Percentiles rank a stretch among this genome's conserved stretches.
Evolutionary conservation across 1,284 basidiomycete species (phyloP).

Genomic region (Ceratobasidium sp.): DNA sequence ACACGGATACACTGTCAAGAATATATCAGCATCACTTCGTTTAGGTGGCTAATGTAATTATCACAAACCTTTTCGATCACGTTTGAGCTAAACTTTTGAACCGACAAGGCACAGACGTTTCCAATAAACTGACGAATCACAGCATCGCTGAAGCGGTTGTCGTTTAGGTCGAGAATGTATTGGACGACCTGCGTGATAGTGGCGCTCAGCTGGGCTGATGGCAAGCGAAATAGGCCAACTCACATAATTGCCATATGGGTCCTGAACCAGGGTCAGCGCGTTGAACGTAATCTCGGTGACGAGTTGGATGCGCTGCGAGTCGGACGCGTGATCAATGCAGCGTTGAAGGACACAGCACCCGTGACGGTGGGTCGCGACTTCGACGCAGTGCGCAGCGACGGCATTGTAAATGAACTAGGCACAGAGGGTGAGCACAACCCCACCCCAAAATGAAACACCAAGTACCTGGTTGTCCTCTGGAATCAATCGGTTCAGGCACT

Average conservation of each 20-base stretch:
- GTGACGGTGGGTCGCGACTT: conserved; percentile 98
- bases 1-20: conserved; percentile 88
- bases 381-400: conserved; percentile 97
- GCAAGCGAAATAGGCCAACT: conserved; percentile 46
- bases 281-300: conserved; percentile 99
- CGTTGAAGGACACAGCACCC: conserved; percentile 99
- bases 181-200: conserved; percentile 83
- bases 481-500: conserved; percentile 96
- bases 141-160: conserved; percentile 96
- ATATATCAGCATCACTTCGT: conserved; percentile 41
- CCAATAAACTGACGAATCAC: conserved; percentile 98
- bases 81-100: conserved; percentile 98
- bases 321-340: conserved; percentile 98
- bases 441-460: conserved; percentile 29
- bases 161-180: conserved; percentile 98
- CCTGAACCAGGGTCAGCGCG: conserved; percentile 96
- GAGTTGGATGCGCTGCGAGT: conserved; percentile 92
- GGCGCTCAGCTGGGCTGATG: conserved; percentile 5
- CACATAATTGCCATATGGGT: conserved; percentile 97
- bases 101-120: conserved; percentile 96
- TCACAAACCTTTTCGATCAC: conserved; percentile 85
- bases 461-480: conserved; percentile 96
- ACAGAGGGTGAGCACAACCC: conserved; percentile 32
- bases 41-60: neutral
- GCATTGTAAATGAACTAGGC: conserved; percentile 98